phyloP scores from a whole-genome alignment of 257 asterid species.

The Ajuga chamaepitys region DNA sequence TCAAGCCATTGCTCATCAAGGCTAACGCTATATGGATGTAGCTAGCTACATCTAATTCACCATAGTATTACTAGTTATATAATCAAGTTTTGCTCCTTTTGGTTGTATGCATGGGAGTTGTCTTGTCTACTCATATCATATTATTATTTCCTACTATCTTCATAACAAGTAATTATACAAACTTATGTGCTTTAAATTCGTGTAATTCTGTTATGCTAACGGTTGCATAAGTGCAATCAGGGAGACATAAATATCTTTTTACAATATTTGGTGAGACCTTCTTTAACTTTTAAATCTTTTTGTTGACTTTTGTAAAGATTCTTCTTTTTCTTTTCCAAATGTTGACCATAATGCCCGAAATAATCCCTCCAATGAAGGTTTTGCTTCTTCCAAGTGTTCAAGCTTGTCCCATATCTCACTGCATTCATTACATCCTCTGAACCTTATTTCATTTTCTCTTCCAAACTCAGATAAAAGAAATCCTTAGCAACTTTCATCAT shows the following conservation, averaged over 20 bases:
- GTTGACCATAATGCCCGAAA: constrained; percentile 49
- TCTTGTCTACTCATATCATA: too few relatives aligned
- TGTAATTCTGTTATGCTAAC: too few relatives aligned
- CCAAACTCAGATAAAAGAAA: constrained; percentile 27
- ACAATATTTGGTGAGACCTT: too few relatives aligned
- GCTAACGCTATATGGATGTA: constrained; percentile 63
- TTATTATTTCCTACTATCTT: too few relatives aligned
- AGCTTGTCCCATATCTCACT: constrained; percentile 51
- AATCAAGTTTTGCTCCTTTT: not conserved
- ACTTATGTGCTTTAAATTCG: too few relatives aligned
- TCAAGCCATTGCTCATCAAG: constrained; percentile 44
- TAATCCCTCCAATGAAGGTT: constrained; percentile 56
- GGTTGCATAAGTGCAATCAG: too few relatives aligned
- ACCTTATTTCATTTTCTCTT: constrained; percentile 39
- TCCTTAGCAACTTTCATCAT: constrained; percentile 28
- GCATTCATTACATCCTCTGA: constrained; percentile 53
- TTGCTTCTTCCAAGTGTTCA: constrained; percentile 36
- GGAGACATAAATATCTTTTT: too few relatives aligned
- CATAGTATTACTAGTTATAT: not conserved
- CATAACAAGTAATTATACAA: too few relatives aligned
- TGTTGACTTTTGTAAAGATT: too few relatives aligned
- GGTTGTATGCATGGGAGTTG: not conserved
- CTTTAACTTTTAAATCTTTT: too few relatives aligned
- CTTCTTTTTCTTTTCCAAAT: too few relatives aligned
- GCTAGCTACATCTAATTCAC: not conserved